Conservation (phyloP, 192 early-diverging fungal species). For the Endogone sp. region DNA sequence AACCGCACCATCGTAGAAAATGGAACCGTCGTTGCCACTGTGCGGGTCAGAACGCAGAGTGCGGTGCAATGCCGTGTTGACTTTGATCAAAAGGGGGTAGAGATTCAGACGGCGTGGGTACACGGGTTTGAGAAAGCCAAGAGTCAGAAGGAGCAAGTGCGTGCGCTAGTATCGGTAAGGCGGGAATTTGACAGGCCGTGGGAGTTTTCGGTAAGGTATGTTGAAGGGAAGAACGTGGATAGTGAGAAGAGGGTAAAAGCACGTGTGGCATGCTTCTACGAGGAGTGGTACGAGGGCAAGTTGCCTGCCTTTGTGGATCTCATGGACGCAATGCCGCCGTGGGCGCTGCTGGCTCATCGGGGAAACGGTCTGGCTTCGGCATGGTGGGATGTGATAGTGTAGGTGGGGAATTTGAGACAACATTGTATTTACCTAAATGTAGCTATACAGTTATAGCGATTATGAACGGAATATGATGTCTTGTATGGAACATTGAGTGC, state of each 20-base stretch:
- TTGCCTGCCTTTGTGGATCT: slow-evolving; percentile 42
- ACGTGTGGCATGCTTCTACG: slow-evolving; percentile 38
- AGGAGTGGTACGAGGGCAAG: slow-evolving; percentile 44
- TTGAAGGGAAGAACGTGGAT: slow-evolving; percentile 12
- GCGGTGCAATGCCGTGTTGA: not conserved
- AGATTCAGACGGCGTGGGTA: not conserved
- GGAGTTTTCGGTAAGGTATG: slow-evolving; percentile 1
- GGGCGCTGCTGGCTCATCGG: slow-evolving; percentile 26
- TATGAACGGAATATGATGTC: too few species aligned
- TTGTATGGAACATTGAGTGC: too few species aligned
- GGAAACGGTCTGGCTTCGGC: slow-evolving; percentile 20
- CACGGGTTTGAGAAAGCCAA: not conserved
- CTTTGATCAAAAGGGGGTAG: not conserved
- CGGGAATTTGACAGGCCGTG: not conserved
- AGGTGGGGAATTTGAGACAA: too few species aligned
- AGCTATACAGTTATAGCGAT: too few species aligned
- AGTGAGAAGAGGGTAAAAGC: slow-evolving; percentile 21
- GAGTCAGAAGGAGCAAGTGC: not conserved
- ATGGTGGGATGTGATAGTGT: not conserved
- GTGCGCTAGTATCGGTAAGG: slow-evolving; percentile 2
- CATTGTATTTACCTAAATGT: too few species aligned
- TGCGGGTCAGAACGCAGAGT: not conserved
- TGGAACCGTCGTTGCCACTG: not conserved
- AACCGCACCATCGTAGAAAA: not conserved
- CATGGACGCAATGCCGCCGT: slow-evolving; percentile 29